phyloP scores from a whole-genome alignment of 805 yeast species.

The Ogataea philodendri region DNA sequence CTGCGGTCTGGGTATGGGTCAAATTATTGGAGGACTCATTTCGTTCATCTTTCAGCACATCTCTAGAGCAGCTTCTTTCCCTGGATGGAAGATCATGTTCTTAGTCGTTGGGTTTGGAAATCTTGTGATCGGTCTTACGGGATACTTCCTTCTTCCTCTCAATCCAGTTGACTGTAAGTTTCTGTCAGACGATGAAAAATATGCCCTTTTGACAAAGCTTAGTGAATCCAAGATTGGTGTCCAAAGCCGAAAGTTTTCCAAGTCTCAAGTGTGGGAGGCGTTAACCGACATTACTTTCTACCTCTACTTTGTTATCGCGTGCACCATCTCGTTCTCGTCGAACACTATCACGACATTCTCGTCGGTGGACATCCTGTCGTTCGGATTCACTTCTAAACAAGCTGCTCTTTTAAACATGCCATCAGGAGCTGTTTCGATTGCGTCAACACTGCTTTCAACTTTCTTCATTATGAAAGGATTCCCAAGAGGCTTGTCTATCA shows the following conservation, averaged over 20 bases:
- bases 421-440: constrained; percentile 49
- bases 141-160: constrained; percentile 45
- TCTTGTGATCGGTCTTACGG: constrained; percentile 45
- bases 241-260: constrained; percentile 45
- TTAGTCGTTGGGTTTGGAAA: constrained; percentile 55
- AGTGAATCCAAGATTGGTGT: constrained; percentile 51
- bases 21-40: constrained; percentile 44
- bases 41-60: constrained; percentile 57
- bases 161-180: constrained; percentile 36
- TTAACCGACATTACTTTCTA: constrained; percentile 48
- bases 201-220: constrained; percentile 42
- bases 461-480: constrained; percentile 22
- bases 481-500: constrained; percentile 21
- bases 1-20: constrained; percentile 41
- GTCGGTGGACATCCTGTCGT: constrained; percentile 48
- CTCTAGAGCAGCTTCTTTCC: constrained; percentile 35
- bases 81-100: constrained; percentile 64
- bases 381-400: constrained; percentile 45
- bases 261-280: constrained; percentile 45
- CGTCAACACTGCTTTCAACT: constrained; percentile 34
- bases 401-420: constrained; percentile 57
- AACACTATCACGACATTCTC: constrained; percentile 55
- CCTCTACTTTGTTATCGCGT: constrained; percentile 45
- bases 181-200: constrained; percentile 35
- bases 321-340: constrained; percentile 48